Base-by-base conservation (phyloP, 129 eudicot species). In the Calendula officinalis region DNA sequence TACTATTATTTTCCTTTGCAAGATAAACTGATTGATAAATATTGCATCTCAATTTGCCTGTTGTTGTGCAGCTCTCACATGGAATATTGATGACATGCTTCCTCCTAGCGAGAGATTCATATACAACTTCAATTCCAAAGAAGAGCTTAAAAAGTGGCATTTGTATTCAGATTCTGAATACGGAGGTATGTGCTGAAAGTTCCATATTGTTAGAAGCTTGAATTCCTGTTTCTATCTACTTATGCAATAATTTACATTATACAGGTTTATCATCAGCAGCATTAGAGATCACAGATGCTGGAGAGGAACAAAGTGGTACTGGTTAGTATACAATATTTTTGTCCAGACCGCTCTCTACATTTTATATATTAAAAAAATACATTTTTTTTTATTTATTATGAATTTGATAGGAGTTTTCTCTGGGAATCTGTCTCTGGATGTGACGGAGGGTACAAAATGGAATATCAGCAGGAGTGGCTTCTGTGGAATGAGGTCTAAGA, bases 401-500 rank as follows among this genome's bases (percentile, higher is more conserved):
- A 53, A 14, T 54, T 56, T 17, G 13, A 22, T 45, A 91, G 98
- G 98, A 37, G 56, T 87, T 7, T 88, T 92, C 76, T 92, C 98
- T 64, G 96, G 98, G 47, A 88, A 88, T 56, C 91, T 92, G 42
- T 92, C 96, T 65, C 55, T 81, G 68, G 98, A 92, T 73, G 86
- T 83, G 49, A 71, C 60, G 2, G 91, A 88, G 50, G 81, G 84
- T 56, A 76, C 98, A 64, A 79, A 60, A 71, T 92, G 95, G 98
- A 92, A 85, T 58, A 92, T 92, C n/a, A 78, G 77, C 70, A 78
- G 98, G 68, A 77, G 96, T 71, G 98, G 98, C 69, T 92, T 88
- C 54, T 88, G 98, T 75, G 98, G 98, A 57, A 91, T 91, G 98
- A 86, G 96, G 57, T 87, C 98, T 68, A 91, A 81, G 70, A 91